A percentile compares a stretch with the other conserved stretches of the same genome.
These are phyloP conservation scores for Epichloe gansuensis DNA, from an alignment of 2,329 filamentous ascomycete species.

Conservation along the genomic window DNA sequence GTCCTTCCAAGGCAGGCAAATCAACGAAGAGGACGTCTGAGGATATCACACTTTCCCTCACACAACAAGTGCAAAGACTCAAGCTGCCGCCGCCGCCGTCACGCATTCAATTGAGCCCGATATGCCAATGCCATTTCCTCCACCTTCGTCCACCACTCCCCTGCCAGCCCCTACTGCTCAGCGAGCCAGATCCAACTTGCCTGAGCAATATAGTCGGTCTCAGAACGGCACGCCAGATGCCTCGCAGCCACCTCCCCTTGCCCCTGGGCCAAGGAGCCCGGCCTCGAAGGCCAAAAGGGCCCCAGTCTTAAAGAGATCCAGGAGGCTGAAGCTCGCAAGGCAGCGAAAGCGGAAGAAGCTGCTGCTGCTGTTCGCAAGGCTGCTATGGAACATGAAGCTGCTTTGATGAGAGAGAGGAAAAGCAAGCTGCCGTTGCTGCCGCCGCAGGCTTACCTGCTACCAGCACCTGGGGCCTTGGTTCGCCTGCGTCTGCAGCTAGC, in stretches of 20 bases:
- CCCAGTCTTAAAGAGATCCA: constrained; percentile 95
- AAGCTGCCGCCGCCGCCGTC: constrained; percentile 32
- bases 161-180: constrained; percentile 83
- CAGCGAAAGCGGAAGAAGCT: constrained; percentile 74
- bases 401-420: constrained; percentile 49
- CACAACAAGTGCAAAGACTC: constrained; percentile 73
- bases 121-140: constrained; percentile 65
- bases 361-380: constrained; percentile 68
- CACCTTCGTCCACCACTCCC: constrained; percentile 65
- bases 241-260: constrained; percentile 56
- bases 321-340: constrained; percentile 85
- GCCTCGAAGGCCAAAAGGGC: constrained; percentile 58
- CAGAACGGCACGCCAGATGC: constrained; percentile 64
- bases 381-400: constrained; percentile 66
- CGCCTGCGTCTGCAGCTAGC: constrained; percentile 52
- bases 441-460: constrained; percentile 72
- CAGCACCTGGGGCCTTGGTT: constrained; percentile 78
- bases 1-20: constrained; percentile 7
- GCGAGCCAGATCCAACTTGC: constrained; percentile 70
- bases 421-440: constrained; percentile 34
- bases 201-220: constrained; percentile 60
- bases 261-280: constrained; percentile 86
- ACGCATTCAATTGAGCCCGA: constrained; percentile 41
- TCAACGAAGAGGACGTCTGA: constrained; percentile 23
- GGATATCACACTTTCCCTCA: constrained; percentile 48